Conservation (phyloP, 2,329 filamentous ascomycete species). For the Ustulina deusta region DNA sequence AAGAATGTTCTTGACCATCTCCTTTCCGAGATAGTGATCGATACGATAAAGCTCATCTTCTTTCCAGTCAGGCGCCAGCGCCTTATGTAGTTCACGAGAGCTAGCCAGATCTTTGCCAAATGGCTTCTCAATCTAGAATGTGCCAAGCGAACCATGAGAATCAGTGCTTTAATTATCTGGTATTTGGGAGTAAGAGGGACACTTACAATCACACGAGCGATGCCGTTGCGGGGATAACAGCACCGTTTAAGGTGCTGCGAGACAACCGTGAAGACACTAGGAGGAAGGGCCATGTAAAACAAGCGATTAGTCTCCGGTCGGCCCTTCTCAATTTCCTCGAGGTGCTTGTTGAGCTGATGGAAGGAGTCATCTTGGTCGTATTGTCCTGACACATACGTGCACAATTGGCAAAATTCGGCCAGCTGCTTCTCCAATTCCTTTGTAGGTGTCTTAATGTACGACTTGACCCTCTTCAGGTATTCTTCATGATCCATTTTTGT, state of each 20-base stretch:
- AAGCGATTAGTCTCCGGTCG: conserved; percentile 88
- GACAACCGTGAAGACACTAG: conserved; percentile 97
- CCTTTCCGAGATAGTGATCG: conserved; percentile 99
- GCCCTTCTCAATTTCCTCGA: conserved; percentile 85
- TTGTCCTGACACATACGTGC: conserved; percentile 95
- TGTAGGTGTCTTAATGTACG: conserved; percentile 98
- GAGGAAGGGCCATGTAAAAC: conserved; percentile 99
- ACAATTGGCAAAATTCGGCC: conserved; percentile 86
- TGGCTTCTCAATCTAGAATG: conserved; percentile 90
- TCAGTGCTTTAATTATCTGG: not conserved
- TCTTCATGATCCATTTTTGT: conserved; percentile 99
- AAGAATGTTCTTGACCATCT: conserved; percentile 99
- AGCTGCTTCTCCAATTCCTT: conserved; percentile 98
- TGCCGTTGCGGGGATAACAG: conserved; percentile 92
- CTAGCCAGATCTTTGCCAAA: conserved; percentile 97
- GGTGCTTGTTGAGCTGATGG: conserved; percentile 83
- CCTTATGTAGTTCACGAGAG: conserved; percentile 93
- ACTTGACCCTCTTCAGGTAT: conserved; percentile 93
- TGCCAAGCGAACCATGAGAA: conserved; percentile 28
- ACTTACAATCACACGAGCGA: conserved; percentile 92
- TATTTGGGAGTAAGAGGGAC: not conserved
- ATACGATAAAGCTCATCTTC: conserved; percentile 99
- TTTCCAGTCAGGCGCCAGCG: conserved; percentile 96
- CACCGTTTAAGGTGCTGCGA: conserved; percentile 97
- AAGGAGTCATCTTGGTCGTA: conserved; percentile 98